Conservation (phyloP, 2,329 filamentous ascomycete genomes). For the Hypoxylon sp. region DNA sequence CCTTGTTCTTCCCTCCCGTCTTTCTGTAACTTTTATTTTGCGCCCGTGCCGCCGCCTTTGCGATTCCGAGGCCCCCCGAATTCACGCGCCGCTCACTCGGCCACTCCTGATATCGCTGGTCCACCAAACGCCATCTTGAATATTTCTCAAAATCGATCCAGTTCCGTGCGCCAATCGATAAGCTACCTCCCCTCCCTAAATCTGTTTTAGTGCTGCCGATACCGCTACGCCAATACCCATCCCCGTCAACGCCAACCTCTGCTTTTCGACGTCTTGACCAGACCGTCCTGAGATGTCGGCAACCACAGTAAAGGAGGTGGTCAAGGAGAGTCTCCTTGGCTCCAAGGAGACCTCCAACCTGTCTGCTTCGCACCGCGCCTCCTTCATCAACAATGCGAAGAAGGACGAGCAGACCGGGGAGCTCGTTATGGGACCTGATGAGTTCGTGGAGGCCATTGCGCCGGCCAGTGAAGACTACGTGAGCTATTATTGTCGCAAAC, state of each 20-base stretch:
- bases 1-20: constrained; percentile 9
- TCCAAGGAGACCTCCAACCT: constrained; percentile 64
- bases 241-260: constrained; percentile 3
- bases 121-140: constrained; percentile 35
- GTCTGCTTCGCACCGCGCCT: constrained; percentile 76
- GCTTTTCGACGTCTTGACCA: constrained; percentile 7
- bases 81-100: constrained; percentile 11
- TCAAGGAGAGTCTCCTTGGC: constrained; percentile 84
- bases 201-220: not conserved
- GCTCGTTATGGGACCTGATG: constrained; percentile 79
- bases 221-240: not conserved
- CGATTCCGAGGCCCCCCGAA: constrained; percentile 35
- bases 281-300: constrained; percentile 50
- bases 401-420: constrained; percentile 80
- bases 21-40: constrained; percentile 21
- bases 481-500: constrained; percentile 50
- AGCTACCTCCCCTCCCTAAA: constrained; percentile 6
- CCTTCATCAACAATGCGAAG: constrained; percentile 78
- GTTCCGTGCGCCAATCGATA: constrained; percentile 34
- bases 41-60: constrained; percentile 10
- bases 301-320: constrained; percentile 68
- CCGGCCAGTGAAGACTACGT: constrained; percentile 91
- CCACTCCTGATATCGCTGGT: constrained; percentile 39
- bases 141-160: constrained; percentile 25
- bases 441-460: constrained; percentile 91